Evolutionary conservation across 345 rosid species (phyloP).

Genomic region (Alliaria petiolata): DNA sequence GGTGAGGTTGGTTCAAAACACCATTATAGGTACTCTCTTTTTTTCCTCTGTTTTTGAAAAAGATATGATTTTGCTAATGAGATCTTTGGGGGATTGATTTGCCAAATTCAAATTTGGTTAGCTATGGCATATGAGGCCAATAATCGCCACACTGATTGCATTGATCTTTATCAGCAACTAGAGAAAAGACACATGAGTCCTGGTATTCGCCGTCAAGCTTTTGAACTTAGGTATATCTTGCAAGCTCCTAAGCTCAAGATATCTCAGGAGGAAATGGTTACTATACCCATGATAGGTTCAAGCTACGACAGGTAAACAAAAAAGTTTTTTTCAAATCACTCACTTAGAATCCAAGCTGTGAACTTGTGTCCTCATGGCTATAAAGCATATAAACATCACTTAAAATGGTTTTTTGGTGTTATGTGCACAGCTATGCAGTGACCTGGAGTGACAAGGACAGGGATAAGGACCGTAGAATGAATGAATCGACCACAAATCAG

Average conservation of each 20-base stretch:
- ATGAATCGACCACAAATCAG: slow-evolving; percentile 61
- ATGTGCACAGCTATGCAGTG: slow-evolving; percentile 76
- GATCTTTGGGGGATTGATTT: background rate
- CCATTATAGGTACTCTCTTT: background rate
- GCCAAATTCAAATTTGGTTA: slow-evolving; percentile 95
- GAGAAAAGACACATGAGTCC: slow-evolving; percentile 73
- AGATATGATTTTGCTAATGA: slow-evolving; percentile 16
- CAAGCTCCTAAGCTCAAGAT: slow-evolving; percentile 98
- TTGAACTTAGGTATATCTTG: slow-evolving; percentile 77
- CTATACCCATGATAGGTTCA: slow-evolving; percentile 73
- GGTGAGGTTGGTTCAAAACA: slow-evolving; percentile 78
- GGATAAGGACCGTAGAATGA: slow-evolving; percentile 48
- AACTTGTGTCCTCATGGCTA: background rate
- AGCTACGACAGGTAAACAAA: slow-evolving; percentile 85
- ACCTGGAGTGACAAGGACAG: slow-evolving; percentile 82
- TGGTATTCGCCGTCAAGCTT: slow-evolving; percentile 93
- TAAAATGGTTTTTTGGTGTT: slow-evolving; percentile 6
- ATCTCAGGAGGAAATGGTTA: slow-evolving; percentile 88
- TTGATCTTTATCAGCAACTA: slow-evolving; percentile 77
- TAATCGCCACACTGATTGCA: slow-evolving; percentile 82
- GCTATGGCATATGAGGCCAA: slow-evolving; percentile 99
- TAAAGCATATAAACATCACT: background rate
- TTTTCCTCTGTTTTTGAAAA: background rate
- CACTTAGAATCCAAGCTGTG: too few species aligned
- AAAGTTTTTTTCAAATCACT: too few species aligned